These are phyloP conservation scores for Phytophthora pluvialis DNA, from an alignment of 352 stramenopile species.

Conservation along the genomic window DNA sequence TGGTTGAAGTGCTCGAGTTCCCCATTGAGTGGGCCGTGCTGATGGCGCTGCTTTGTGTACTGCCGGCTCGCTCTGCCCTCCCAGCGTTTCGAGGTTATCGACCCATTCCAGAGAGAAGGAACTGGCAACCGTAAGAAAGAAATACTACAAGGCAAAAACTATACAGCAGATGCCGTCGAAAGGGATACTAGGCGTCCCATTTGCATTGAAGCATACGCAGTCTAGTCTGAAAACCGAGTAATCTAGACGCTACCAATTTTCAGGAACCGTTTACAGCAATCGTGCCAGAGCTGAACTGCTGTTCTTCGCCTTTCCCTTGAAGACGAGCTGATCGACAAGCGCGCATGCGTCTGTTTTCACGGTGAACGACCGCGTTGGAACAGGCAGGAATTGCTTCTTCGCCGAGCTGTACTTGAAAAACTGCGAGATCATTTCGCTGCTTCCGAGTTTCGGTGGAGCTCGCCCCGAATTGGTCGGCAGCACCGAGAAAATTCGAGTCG, in stretches of 20 bases:
- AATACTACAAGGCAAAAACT: neutral
- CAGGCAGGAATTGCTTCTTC: constrained; percentile 77
- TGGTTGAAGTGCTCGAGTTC: constrained; percentile 69
- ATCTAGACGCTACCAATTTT: neutral
- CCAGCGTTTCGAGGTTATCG: constrained; percentile 66
- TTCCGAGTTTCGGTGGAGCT: constrained; percentile 30
- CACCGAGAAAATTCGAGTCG: constrained; percentile 52
- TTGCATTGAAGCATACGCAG: too few relatives aligned
- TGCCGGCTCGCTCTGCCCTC: constrained; percentile 56
- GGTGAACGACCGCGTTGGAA: constrained; percentile 74
- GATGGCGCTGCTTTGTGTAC: constrained; percentile 62
- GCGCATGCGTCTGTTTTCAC: constrained; percentile 78
- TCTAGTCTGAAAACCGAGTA: too few relatives aligned
- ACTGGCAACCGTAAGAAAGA: constrained; percentile 13
- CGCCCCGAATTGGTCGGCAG: constrained; percentile 36
- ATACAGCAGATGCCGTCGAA: neutral
- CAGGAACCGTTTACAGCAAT: constrained; percentile 15
- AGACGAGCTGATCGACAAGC: constrained; percentile 58
- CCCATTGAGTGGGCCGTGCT: constrained; percentile 67
- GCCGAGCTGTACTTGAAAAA: constrained; percentile 89
- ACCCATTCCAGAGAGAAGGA: constrained; percentile 43
- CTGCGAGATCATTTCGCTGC: constrained; percentile 53
- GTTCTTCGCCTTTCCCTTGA: constrained; percentile 49
- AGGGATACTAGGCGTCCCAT: too few relatives aligned
- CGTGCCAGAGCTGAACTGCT: constrained; percentile 11